Evolutionary conservation across 202 grass and related monocot genomes (phyloP), one percentile per base, ranked within the genome.

Genomic region (Musa balbisiana): DNA sequence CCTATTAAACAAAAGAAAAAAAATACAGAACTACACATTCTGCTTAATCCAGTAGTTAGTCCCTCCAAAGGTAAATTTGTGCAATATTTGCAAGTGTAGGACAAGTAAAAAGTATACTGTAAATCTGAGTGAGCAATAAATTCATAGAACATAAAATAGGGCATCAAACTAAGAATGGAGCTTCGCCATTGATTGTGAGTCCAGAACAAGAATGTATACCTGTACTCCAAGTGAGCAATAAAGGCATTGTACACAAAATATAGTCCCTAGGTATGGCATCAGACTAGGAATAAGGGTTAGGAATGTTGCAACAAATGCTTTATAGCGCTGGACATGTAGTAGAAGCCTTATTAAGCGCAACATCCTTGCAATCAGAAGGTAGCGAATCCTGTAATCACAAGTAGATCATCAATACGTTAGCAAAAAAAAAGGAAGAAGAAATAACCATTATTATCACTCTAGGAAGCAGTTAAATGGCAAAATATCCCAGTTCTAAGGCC

Each of bases 301-400:
- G 69, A 98, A 93, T 78, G 94, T 98, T 0, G 94, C 88, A 68
- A 98, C 88, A 93, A 86, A 98, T 78, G 91, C 88, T 89, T 77
- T 93, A 80, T 92, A 98, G 74, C 76, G 84, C 60, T 24, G 67
- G 82, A 98, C 87, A 87, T 93, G 94, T 74, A 91, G 82, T 76
- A 98, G 86, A 81, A 98, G 86, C 84, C 94, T 91, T 69, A 90
- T 89, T 74, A 98, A 81, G 55, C 94, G 89, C 79, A 98, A 82
- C 88, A 98, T 87, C 81, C 94, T 88, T 83, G 88, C 94, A 83
- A 98, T 86, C 67, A 98, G 81, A 93, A 98, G 94, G 81, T 93
- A 98, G 11, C 94, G 94, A 82, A 98, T 98, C 94, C 94, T 98
- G 90, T 78, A 76, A 12, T 0, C 55, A 24, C 11, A 76, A 86